phyloP scores from a whole-genome alignment of 2,329 filamentous ascomycete species.

The Diaporthe sp. region DNA sequence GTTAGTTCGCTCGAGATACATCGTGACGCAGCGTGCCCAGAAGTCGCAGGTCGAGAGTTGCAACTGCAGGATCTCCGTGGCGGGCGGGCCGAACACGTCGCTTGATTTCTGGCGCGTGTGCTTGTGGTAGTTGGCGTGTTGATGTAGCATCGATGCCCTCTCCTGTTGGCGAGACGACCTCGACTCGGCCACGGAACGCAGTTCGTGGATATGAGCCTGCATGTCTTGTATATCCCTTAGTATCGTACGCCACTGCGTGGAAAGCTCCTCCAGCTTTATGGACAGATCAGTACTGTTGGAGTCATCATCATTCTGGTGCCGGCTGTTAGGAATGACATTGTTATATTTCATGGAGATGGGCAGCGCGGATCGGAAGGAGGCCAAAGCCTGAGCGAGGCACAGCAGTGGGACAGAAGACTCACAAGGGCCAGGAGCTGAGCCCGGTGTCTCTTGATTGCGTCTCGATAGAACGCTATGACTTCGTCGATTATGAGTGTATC shows the following conservation, averaged over 20 bases:
- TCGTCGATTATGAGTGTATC: slow-evolving; percentile 42
- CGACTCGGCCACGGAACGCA: slow-evolving; percentile 32
- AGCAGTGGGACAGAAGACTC: background rate
- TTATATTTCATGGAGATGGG: too few relatives aligned
- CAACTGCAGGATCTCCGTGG: slow-evolving; percentile 39
- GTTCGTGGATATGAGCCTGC: slow-evolving; percentile 37
- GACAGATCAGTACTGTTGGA: slow-evolving; percentile 35
- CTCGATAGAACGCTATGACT: slow-evolving; percentile 40
- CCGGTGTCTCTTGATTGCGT: slow-evolving; percentile 39
- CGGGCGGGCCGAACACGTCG: slow-evolving; percentile 39
- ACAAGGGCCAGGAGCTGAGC: slow-evolving; percentile 40
- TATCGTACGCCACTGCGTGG: slow-evolving; percentile 38
- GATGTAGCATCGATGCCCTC: background rate
- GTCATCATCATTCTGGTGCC: slow-evolving; percentile 39
- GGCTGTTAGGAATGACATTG: background rate
- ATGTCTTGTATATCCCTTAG: slow-evolving; percentile 34
- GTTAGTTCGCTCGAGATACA: slow-evolving; percentile 40
- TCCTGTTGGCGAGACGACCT: background rate
- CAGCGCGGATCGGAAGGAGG: background rate
- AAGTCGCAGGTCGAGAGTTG: slow-evolving; percentile 42
- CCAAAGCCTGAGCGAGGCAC: background rate
- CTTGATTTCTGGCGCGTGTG: slow-evolving; percentile 42
- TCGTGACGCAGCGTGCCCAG: slow-evolving; percentile 40
- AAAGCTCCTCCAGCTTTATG: slow-evolving; percentile 38
- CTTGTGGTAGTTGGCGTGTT: slow-evolving; percentile 1